Base-by-base conservation (phyloP, 1,284 basidiomycete genomes). In the Cystobasidium slooffiae region DNA sequence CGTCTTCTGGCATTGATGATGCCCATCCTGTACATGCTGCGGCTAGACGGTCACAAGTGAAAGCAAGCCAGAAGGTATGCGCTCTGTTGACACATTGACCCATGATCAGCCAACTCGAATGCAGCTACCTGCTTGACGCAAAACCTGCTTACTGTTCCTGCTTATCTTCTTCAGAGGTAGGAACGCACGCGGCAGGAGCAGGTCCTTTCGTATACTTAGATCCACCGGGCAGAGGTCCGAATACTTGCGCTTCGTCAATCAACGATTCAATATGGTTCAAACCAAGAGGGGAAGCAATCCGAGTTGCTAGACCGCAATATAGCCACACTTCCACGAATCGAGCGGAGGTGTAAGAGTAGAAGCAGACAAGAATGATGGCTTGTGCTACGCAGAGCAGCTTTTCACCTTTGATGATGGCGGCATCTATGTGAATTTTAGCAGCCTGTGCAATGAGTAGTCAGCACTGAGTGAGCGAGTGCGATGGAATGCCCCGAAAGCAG, bases 311-410 rank as follows among this genome's bases (percentile, higher is more conserved):
- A 6, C 88, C 91, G 41, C 90, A 90, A 82, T 91, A 91, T 55
- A 92, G 90, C 91, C 91, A 94, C 6, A 93, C 89, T 82, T 93
- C 91, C 12, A 92, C 91, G 90, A 91, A 92, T 69, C 91, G 86
- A 1, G 91, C 92, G 81, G 92, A 90, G 75, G 91, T 89, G 81
- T 93, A 93, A 77, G 91, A 91, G 82, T 91, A 93, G 90, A 91
- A 93, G 1, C 89, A 91, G 39, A 93, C 86, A 37, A 93, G 84
- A 75, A 89, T 89, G 79, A 90, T 91, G 1, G 91, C 91, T 80
- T 93, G 91, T 85, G 92, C 87, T 16, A 92, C 90, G 22, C 87
- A 86, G 80, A 93, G 91, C 75, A 93, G 91, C 78, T 92, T 89
- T 81, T 89, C 87, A 43, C 91, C 92, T 58, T 86, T 89, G n/a